phyloP scores from a whole-genome alignment of 306 rosid species.

The Fagus sylvatica region DNA sequence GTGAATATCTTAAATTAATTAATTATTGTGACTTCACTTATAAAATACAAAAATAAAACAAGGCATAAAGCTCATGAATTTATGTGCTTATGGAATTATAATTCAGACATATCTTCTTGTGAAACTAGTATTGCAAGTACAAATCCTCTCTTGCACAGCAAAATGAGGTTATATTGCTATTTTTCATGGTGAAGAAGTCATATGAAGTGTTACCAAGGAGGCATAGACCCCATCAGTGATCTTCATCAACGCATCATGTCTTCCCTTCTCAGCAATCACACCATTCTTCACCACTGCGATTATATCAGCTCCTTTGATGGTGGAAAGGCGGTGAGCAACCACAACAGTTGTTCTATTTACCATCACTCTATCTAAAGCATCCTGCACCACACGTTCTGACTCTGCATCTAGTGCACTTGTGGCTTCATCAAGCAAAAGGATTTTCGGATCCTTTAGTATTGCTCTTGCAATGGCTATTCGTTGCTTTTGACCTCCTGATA shows the following conservation, averaged over 20 bases:
- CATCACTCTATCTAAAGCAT: conserved; percentile 79
- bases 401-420: conserved; percentile 92
- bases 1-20: too few relatives aligned
- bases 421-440: conserved; percentile 86
- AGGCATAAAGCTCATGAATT: too few relatives aligned
- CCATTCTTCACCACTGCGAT: conserved; percentile 82
- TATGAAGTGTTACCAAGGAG: conserved; percentile 73
- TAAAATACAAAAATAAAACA: too few relatives aligned
- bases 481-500: conserved; percentile 94
- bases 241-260: conserved; percentile 68
- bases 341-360: conserved; percentile 77
- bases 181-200: conserved; percentile 28
- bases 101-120: too few relatives aligned
- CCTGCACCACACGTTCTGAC: conserved; percentile 79
- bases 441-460: conserved; percentile 70
- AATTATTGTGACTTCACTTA: too few relatives aligned
- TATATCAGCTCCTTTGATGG: conserved; percentile 72
- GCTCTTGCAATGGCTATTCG: conserved; percentile 90
- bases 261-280: conserved; percentile 69
- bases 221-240: conserved; percentile 69
- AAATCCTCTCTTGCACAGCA: neutral
- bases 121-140: too few relatives aligned
- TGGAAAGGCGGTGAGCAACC: conserved; percentile 79
- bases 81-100: too few relatives aligned
- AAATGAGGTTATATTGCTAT: neutral